Conservation (phyloP, 768 basidiomycete genomes). For the Lactarius sanguifluus region DNA sequence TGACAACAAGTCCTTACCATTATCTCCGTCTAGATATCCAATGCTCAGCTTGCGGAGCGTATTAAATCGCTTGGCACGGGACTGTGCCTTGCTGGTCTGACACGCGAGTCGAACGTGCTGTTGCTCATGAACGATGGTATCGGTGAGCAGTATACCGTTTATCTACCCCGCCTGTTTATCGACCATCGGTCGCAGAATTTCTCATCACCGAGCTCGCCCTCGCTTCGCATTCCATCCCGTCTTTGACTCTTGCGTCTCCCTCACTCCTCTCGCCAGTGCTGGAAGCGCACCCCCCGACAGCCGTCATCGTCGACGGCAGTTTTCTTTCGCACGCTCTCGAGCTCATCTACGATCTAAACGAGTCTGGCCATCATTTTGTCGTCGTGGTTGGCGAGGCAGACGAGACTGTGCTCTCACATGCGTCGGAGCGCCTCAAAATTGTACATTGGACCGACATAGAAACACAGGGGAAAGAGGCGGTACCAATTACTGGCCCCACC, state of each 20-base stretch:
- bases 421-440: constrained; percentile 55
- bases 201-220: constrained; percentile 78
- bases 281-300: constrained; percentile 65
- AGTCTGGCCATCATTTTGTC: constrained; percentile 51
- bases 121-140: constrained; percentile 76
- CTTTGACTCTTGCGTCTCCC: constrained; percentile 61
- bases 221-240: constrained; percentile 64
- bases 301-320: constrained; percentile 67
- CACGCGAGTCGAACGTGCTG: constrained; percentile 65
- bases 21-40: constrained; percentile 60
- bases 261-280: constrained; percentile 63
- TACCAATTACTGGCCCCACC: constrained; percentile 41
- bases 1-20: neutral
- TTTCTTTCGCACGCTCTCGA: constrained; percentile 72
- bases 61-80: constrained; percentile 74
- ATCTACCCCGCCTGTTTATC: constrained; percentile 15
- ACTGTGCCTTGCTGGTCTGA: constrained; percentile 55
- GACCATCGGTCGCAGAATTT: constrained; percentile 55
- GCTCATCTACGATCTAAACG: constrained; percentile 60
- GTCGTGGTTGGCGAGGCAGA: constrained; percentile 71
- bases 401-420: constrained; percentile 44
- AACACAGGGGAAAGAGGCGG: constrained; percentile 56
- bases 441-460: constrained; percentile 71
- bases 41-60: constrained; percentile 65
- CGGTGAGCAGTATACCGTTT: constrained; percentile 42